Evolutionary conservation across 371 early-diverging fungal species (phyloP), one percentile per base, ranked within the genome.

Genomic region (Lichtheimia corymbifera): DNA sequence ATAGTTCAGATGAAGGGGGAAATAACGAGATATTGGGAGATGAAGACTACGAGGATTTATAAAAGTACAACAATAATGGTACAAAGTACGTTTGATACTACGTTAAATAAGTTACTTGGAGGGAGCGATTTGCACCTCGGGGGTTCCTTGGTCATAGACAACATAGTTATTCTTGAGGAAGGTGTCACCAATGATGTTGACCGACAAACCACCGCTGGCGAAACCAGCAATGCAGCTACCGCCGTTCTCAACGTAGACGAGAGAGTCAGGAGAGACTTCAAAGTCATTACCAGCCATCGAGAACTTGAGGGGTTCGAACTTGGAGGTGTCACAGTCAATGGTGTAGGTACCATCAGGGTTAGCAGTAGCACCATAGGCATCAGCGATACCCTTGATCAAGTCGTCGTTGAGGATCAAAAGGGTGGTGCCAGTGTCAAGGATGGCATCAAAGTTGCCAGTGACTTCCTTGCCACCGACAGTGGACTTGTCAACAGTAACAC

Each of bases 131-230:
- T 68, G 68, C 18, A 70, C 55, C 5, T 65, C 17, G n/a, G 65
- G 65, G n/a, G 63, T 61, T 22, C 50, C 55, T 22, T 45, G 63
- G 40, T 66, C 62, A 52, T 65, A 68, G 50, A 70, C 58, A 28
- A 73, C 67, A 66, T 77, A 79, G 66, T 79, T 68, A 47, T 77
- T 71, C 68, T 79, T 79, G 59, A 82, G 67, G 62, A 82, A 79
- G 40, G 76, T 72, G 43, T 79, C 78, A 55, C 66, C 71, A 27
- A 82, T 43, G 40, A 82, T 66, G 9, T 65, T 66, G 24, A 74
- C 61, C 1, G 62, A 59, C 53, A 73, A 57, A 40, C 69, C 58
- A 18, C 63, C 59, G 57, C 67, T 66, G 17, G 68, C 65, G 35
- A 74, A 65, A 25, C 73, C 64, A 35, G 70, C 67, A 27, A 60